These are phyloP conservation scores for Linum lewisii DNA, from an alignment of 345 rosid species.

Conservation along the genomic window DNA sequence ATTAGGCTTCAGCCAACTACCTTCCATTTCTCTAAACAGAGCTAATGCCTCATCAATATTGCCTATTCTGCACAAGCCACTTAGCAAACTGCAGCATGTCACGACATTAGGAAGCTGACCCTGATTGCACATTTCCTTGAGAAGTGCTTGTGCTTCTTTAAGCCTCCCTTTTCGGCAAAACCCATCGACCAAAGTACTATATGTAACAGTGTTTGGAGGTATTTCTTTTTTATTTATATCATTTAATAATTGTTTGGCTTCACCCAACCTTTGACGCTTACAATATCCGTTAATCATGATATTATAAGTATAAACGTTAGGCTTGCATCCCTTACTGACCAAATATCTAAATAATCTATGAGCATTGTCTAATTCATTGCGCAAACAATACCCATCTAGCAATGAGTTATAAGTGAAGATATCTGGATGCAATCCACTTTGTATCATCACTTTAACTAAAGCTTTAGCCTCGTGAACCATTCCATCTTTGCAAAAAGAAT, in stretches of 20 bases:
- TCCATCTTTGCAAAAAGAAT: background rate
- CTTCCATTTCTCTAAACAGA: background rate
- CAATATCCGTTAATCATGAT: constrained; percentile 7
- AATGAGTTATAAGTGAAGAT: background rate
- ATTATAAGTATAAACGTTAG: background rate
- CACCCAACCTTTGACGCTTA: background rate
- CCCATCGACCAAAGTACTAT: background rate
- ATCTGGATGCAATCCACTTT: background rate
- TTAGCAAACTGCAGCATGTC: background rate
- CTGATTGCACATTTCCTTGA: background rate
- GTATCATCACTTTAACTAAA: background rate
- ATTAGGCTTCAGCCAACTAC: background rate
- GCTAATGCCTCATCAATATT: background rate
- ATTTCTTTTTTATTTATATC: background rate
- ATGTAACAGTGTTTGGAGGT: background rate
- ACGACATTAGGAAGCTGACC: background rate
- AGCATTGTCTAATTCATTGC: background rate
- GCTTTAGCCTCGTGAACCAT: constrained; percentile 1
- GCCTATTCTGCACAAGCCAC: constrained; percentile 8
- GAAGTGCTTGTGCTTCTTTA: background rate
- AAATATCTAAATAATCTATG: background rate
- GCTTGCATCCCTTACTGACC: too few relatives aligned
- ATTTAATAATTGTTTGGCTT: constrained; percentile 1
- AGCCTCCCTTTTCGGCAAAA: background rate
- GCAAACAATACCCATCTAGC: background rate